These are phyloP conservation scores for Tricholoma terreum DNA, from an alignment of 768 basidiomycete genomes.

Conservation along the genomic window DNA sequence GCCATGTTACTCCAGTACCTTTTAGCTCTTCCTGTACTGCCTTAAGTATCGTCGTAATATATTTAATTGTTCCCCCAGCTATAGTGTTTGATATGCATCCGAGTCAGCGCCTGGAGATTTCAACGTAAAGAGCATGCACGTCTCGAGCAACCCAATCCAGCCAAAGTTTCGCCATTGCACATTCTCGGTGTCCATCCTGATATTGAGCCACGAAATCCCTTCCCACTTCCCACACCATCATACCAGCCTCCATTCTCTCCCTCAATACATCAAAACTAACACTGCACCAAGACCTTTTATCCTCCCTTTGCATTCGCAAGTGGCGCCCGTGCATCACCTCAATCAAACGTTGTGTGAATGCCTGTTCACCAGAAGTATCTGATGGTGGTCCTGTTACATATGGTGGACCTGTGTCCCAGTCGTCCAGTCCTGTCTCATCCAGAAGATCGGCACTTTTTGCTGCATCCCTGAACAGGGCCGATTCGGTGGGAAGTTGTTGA, in stretches of 20 bases:
- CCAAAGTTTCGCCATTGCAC: not conserved
- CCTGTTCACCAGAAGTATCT: not conserved
- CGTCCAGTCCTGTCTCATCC: too few relatives aligned
- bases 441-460: too few relatives aligned
- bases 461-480: too few relatives aligned
- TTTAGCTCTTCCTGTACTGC: too few relatives aligned
- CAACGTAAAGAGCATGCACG: not conserved
- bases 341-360: not conserved
- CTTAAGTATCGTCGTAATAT: not conserved
- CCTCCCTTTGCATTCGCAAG: not conserved
- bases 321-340: not conserved
- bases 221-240: not conserved
- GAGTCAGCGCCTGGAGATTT: too few relatives aligned
- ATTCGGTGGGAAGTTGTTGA: too few relatives aligned
- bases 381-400: conserved; percentile 1
- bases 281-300: not conserved
- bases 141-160: conserved; percentile 2
- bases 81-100: too few relatives aligned
- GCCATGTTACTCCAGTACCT: too few relatives aligned
- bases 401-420: conserved; percentile 1
- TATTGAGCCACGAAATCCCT: not conserved
- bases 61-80: not conserved
- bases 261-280: not conserved
- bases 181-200: not conserved
- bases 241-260: not conserved